Evolutionary conservation across 169 alveolate genomes (phyloP), one percentile per base, ranked within the genome.

Genomic region (Eimeria mitis): DNA sequence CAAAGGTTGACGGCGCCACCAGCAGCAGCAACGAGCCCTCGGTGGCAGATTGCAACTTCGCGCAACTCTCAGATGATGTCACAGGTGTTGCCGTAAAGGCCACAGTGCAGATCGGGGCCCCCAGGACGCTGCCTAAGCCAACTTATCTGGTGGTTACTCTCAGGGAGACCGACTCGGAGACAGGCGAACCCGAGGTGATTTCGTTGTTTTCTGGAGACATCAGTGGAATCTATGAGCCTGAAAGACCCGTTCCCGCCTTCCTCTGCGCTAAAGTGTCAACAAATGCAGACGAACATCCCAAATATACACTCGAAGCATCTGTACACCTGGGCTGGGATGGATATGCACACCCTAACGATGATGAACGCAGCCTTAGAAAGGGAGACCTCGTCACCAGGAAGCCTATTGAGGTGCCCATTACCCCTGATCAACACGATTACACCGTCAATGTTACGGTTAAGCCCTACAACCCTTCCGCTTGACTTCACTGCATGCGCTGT

Each of bases 321-420:
- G 92, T 87, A 2, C 92, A 87, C 61, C 63, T 87, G 42, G 92
- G 92, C 63, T 87, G 92, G 92, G 92, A 87, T 34, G 92, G 92
- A 14, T 87, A 52, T 42, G 81, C 92, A 73, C 61, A 63, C 78
- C 83, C 81, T 63, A 49, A 87, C 47, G 92, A 87, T 37, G 92
- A 87, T 1, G 92, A 87, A 31, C 59, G 92, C 44, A 63, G 83
- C 65, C 81, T 73, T 28, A 87, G 79, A 28, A 87, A 87, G 68
- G 92, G 92, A n/a, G 92, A 87, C 34, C 61, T 61, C 81, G 92
- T 65, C 16, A 65, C 92, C 5, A 87, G 71, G 47, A 37, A 34
- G 23, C 61, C 61, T 16, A 65, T 65, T n/a, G 81, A 59, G 47
- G 83, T 87, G 13, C 76, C n/a, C 21, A 63, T 87, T 73, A 87